These are phyloP conservation scores for Fonsecaea nubica DNA, from an alignment of 2,329 filamentous ascomycete genomes.

Conservation along the genomic window DNA sequence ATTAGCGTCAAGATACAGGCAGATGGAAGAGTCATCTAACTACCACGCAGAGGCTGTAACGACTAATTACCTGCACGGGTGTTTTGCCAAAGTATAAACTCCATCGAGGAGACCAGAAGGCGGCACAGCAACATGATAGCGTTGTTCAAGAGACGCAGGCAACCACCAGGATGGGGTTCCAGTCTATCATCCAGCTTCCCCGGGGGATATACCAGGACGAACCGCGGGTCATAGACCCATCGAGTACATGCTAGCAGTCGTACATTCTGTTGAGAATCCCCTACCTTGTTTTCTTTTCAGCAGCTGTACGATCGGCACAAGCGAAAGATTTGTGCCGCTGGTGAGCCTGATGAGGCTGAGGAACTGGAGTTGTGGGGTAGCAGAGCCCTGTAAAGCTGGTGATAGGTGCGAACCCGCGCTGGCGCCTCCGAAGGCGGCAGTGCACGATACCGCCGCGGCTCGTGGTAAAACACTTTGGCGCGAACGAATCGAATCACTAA, in stretches of 20 bases:
- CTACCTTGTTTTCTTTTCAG: background rate
- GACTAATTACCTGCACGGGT: background rate
- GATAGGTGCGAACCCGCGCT: background rate
- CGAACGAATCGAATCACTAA: background rate
- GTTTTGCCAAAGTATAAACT: slow-evolving; percentile 1
- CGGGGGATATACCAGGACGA: background rate
- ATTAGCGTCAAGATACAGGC: background rate
- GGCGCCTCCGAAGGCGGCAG: background rate
- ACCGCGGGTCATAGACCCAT: background rate
- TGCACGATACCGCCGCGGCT: background rate
- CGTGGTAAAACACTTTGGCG: background rate
- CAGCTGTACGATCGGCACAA: background rate
- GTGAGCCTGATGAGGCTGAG: slow-evolving; percentile 15
- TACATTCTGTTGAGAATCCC: background rate
- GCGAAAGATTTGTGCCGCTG: slow-evolving; percentile 10
- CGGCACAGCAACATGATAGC: background rate
- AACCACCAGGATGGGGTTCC: background rate
- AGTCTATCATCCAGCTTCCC: background rate
- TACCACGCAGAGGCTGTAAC: background rate
- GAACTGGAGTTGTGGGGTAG: background rate
- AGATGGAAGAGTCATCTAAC: background rate
- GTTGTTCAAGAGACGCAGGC: too few relatives aligned
- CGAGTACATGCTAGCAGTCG: background rate
- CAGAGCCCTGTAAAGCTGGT: background rate
- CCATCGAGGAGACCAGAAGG: background rate